Conservation (phyloP, 2,329 filamentous ascomycete genomes). For the Neocatenulostroma microsporum region DNA sequence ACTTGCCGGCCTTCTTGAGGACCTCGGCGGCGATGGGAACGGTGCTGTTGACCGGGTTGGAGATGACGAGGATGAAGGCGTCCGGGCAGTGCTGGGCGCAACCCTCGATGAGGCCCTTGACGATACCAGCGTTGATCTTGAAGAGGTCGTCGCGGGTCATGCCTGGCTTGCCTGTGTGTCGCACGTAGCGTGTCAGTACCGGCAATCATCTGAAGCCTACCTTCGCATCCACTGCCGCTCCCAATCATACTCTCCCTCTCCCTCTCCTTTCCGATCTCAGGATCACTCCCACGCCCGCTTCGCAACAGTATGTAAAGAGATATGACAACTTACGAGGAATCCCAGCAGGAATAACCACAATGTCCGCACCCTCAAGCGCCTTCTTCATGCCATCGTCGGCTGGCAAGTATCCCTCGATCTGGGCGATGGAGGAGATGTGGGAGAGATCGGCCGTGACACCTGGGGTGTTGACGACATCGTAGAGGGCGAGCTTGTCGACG, state of each 20-base stretch:
- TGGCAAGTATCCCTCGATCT: constrained; percentile 81
- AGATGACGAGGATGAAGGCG: constrained; percentile 93
- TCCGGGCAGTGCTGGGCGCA: constrained; percentile 84
- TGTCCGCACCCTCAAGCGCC: constrained; percentile 85
- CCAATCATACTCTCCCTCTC: no score
- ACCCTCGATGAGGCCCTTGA: constrained; percentile 84
- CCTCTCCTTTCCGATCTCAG: no score
- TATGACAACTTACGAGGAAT: constrained; percentile 65
- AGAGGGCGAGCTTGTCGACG: constrained; percentile 87
- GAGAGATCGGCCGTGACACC: constrained; percentile 94
- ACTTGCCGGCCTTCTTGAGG: constrained; percentile 85
- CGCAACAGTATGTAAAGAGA: neutral
- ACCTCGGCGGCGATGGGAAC: constrained; percentile 97
- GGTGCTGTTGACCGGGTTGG: constrained; percentile 98
- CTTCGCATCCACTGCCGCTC: neutral
- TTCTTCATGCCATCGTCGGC: constrained; percentile 73
- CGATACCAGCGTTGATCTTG: constrained; percentile 99
- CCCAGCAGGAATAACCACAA: constrained; percentile 94
- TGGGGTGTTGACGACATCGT: constrained; percentile 98
- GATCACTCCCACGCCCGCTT: no score
- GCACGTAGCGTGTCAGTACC: constrained; percentile 5
- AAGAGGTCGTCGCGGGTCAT: constrained; percentile 99
- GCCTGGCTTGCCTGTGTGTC: constrained; percentile 89
- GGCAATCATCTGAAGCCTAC: neutral
- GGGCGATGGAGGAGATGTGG: constrained; percentile 88